Percentiles rank a stretch among this genome's conserved stretches.
These are phyloP conservation scores for Cryphonectria nitschkei DNA, from an alignment of 2,329 filamentous ascomycete genomes.

Conservation along the genomic window DNA sequence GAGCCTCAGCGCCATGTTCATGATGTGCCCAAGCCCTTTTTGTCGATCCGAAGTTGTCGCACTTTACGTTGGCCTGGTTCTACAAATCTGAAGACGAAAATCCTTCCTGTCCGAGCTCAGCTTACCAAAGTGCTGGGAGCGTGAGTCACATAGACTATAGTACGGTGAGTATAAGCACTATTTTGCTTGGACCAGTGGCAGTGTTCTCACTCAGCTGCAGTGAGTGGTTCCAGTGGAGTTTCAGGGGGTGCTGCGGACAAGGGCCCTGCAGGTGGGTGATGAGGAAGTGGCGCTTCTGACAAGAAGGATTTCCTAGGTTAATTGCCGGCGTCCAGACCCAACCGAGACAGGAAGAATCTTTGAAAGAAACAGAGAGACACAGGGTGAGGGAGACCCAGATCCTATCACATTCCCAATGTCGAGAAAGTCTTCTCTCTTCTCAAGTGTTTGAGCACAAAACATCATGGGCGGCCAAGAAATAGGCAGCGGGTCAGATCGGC, in stretches of 20 bases:
- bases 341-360: neutral
- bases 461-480: neutral
- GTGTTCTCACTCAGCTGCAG: constrained; percentile 4
- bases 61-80: neutral
- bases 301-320: neutral
- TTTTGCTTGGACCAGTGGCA: neutral
- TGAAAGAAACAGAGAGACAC: neutral
- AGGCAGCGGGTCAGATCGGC: neutral
- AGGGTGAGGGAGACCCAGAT: neutral
- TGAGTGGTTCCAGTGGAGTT: neutral
- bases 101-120: neutral
- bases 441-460: neutral
- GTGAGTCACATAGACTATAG: neutral
- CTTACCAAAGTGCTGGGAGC: neutral
- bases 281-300: neutral
- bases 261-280: neutral
- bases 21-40: neutral
- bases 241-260: neutral
- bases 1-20: neutral
- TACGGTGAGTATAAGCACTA: neutral
- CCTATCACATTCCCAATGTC: neutral
- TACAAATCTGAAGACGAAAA: neutral
- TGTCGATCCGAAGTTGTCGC: neutral
- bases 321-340: neutral
- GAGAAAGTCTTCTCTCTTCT: neutral